Evolutionary conservation across 768 basidiomycete genomes (phyloP), one percentile per base, ranked within the genome.

Genomic region (Tephrocybe sp.): DNA sequence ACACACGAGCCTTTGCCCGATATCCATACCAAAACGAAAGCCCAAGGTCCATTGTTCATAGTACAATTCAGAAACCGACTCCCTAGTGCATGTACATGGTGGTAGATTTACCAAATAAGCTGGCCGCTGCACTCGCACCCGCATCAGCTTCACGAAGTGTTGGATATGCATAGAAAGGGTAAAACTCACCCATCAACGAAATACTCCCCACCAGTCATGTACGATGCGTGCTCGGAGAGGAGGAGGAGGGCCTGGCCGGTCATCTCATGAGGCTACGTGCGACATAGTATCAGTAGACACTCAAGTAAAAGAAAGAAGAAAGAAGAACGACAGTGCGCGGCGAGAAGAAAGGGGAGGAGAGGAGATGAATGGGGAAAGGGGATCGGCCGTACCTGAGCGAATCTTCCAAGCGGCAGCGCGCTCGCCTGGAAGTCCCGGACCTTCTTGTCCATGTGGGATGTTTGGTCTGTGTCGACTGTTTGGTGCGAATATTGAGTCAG

Each of bases 381-480:
- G 14, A 24, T 7, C 40, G 9, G 23, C 12, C 56, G 17, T 34
- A 79, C 80, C 73, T 83, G 57, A 0, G 82, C 83, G 58, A 86
- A 85, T 25, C 84, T 76, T 10, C 71, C 63, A 5, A 86, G 67
- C 5, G 84, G 83, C 2, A 86, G 59, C 8, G 74, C 70, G 12
- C 69, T 67, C 2, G 73, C 67, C 58, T 85, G 84, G 59, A 72
- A 78, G 0, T 78, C 72, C 17, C 72, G 57, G 9, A 84, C 68
- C 3, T 70, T 58, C 56, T 75, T 66, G 21, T 80, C 79, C 80
- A 83, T 79, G 25, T 73, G 62, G 2, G 64, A 61, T 1, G 80
- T 84, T 63, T 86, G 83, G 47, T 84, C 83, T 1, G 84, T 85
- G 3, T 76, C 66, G 10, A 84, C 84, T 81, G 18, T 20, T 4